phyloP scores from a whole-genome alignment of 2,329 filamentous ascomycete genomes.

The Xylaria arbuscula region DNA sequence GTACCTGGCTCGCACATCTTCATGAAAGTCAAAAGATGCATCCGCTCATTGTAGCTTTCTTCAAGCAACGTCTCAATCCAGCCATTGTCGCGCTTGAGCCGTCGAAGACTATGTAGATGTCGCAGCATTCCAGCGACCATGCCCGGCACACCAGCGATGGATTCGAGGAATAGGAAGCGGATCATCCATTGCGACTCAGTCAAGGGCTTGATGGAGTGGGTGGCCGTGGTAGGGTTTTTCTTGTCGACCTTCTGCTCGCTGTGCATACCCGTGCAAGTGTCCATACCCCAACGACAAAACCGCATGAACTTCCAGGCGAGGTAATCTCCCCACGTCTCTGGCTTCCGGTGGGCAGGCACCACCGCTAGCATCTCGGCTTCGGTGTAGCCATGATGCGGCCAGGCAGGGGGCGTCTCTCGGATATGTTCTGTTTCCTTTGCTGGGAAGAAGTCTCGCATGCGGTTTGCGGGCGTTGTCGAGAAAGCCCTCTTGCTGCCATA shows the following conservation, averaged over 20 bases:
- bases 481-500: conserved; percentile 53
- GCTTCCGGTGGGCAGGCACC: conserved; percentile 79
- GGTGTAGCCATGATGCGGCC: conserved; percentile 79
- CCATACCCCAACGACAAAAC: conserved; percentile 81
- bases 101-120: conserved; percentile 84
- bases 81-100: conserved; percentile 92
- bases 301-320: conserved; percentile 82
- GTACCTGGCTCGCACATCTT: conserved; percentile 83
- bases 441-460: conserved; percentile 72
- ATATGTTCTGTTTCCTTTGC: conserved; percentile 70
- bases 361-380: conserved; percentile 82
- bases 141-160: conserved; percentile 92
- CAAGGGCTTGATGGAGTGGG: conserved; percentile 68
- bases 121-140: conserved; percentile 97
- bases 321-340: conserved; percentile 79
- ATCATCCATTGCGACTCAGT: conserved; percentile 90
- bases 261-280: conserved; percentile 78
- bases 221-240: conserved; percentile 65
- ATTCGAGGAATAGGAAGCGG: conserved; percentile 92
- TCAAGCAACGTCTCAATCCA: conserved; percentile 95
- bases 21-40: conserved; percentile 93
- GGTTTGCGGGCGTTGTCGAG: conserved; percentile 60
- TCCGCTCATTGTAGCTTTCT: conserved; percentile 91
- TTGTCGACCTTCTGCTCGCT: conserved; percentile 77
- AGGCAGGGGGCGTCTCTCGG: conserved; percentile 71